Evolutionary conservation across 1,284 basidiomycete species (phyloP).

Genomic region (Chalciporus sp.): DNA sequence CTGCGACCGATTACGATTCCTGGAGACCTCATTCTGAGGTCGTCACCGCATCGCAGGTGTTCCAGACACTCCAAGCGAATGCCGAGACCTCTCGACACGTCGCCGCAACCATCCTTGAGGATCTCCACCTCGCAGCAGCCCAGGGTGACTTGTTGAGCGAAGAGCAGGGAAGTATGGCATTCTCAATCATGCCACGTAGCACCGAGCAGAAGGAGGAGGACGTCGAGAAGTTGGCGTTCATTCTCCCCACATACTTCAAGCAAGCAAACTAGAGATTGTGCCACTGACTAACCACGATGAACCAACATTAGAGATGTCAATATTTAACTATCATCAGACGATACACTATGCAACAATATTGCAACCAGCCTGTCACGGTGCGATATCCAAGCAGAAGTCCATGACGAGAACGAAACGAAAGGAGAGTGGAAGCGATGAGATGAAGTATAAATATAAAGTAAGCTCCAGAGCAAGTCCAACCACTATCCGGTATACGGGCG

Average conservation of each 20-base stretch:
- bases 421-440: neutral
- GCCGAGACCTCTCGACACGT: slow-evolving; percentile 81
- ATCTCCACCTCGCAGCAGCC: slow-evolving; percentile 64
- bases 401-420: neutral
- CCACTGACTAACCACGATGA: too few species aligned
- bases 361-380: too few species aligned
- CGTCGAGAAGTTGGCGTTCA: slow-evolving; percentile 72
- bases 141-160: slow-evolving; percentile 46
- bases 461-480: neutral
- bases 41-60: slow-evolving; percentile 88
- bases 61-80: slow-evolving; percentile 86
- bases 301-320: too few species aligned
- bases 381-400: neutral
- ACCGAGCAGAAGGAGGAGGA: slow-evolving; percentile 67
- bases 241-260: slow-evolving; percentile 76
- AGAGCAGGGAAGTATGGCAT: slow-evolving; percentile 80
- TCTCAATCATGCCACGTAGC: slow-evolving; percentile 80
- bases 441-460: neutral
- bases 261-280: slow-evolving; percentile 11
- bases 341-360: too few species aligned
- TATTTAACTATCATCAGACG: too few species aligned
- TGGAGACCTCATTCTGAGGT: slow-evolving; percentile 81
- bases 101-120: slow-evolving; percentile 76
- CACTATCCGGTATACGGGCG: slow-evolving; percentile 5
- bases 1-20: slow-evolving; percentile 89